Base-by-base conservation (phyloP, 2,329 filamentous ascomycete species). In the Penicillium corylophilum region DNA sequence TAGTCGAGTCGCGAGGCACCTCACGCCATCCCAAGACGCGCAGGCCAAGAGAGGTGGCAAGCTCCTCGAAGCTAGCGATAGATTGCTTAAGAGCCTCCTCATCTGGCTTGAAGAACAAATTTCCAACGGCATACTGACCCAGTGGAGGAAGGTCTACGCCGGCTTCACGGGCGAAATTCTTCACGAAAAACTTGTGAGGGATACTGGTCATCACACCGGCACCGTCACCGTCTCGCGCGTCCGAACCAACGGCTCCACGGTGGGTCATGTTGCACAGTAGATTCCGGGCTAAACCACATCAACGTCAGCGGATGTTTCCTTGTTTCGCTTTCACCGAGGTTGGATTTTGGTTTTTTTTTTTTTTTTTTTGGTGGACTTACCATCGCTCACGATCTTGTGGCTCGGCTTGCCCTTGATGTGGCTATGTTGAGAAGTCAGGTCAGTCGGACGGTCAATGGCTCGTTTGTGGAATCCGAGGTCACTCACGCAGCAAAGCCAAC, bases 251-350 rank as follows among this genome's bases (percentile, higher is more conserved):
- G 59, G 94, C 94, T 81, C 94, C 94, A 73, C 94, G 88, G 81
- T 99, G 94, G 81, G 94, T 97, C 94, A 99, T 99, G 83, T 99
- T 97, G 82, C 94, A 99, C 59, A 99, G 86, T 56, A 99, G 82
- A 76, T 92, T 95, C 62, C 90, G 88, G 62, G 92, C 90, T 94
- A 65, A 54, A 28, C 59, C 33, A 12, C 43, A 39, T 48, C 26
- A 44, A 48, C 41, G 44, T 56, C 54, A 56, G 51, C 47, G 45
- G 41, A 44, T 26, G 13, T 10, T 42, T 35, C 35, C 23, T 45
- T 47, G 42, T 6, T 46, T 56, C 18, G 15, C 39, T 48, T 38
- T 22, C 38, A 5, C 22, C 18, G 38, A 10, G 20, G 12, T 3
- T 6, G 20, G 33, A n/a, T 26, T 26, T 9, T 26, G 5, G 8